These are phyloP conservation scores for Ocimum tenuiflorum DNA, from an alignment of 257 asterid genomes.

Conservation along the genomic window DNA sequence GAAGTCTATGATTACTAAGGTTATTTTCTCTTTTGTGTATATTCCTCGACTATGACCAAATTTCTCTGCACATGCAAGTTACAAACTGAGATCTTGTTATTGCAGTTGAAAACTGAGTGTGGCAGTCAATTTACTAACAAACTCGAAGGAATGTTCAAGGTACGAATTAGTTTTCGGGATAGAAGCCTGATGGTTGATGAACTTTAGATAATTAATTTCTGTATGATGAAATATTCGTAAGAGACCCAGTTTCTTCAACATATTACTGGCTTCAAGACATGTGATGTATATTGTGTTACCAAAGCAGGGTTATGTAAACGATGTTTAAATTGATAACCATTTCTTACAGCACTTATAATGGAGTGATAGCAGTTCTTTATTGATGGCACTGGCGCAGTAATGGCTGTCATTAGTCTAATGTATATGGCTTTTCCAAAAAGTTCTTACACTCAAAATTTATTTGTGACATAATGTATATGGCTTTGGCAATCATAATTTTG, in stretches of 20 bases:
- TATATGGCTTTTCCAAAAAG: too few relatives aligned
- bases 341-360: background rate
- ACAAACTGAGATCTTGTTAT: conserved; percentile 20
- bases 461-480: too few relatives aligned
- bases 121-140: conserved; percentile 98
- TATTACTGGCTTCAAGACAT: background rate
- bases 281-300: too few relatives aligned
- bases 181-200: conserved; percentile 1
- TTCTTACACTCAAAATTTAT: too few relatives aligned
- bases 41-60: background rate
- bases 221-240: background rate
- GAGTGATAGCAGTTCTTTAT: too few relatives aligned
- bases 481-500: too few relatives aligned
- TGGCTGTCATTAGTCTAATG: too few relatives aligned
- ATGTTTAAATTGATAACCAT: background rate
- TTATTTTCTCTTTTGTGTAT: conserved; percentile 19
- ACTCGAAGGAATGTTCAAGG: conserved; percentile 99
- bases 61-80: conserved; percentile 10
- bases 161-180: conserved; percentile 19
- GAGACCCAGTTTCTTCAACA: too few relatives aligned
- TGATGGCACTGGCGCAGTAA: too few relatives aligned
- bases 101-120: conserved; percentile 95
- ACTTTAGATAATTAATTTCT: background rate
- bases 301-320: too few relatives aligned
- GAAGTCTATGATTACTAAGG: conserved; percentile 80